Evolutionary conservation across 768 basidiomycete species (phyloP), one percentile per base, ranked within the genome.

Genomic region (Tubosaeta sp.): DNA sequence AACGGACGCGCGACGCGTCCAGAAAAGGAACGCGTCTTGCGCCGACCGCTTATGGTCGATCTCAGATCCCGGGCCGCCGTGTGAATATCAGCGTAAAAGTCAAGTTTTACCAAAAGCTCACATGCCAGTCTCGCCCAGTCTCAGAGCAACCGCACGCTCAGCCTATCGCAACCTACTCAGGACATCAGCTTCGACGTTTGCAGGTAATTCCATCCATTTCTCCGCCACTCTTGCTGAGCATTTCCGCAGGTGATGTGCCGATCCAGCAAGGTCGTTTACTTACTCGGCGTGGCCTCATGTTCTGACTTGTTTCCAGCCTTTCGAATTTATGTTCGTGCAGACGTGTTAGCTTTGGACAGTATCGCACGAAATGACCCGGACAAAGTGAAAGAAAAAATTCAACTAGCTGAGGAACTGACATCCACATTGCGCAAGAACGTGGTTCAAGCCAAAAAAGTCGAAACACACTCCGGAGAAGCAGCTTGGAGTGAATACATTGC

Each of bases 371-470:
- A 76, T 4, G 79, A 85, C 55, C 66, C 77, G 6, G 67, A 67
- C 33, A 66, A 70, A 12, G 82, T 84, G 46, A 72, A 80, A 59
- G 74, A 79, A 49, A 79, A 80, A 52, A 76, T 80, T 6, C 74
- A 76, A 48, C 71, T 87, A 5, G 81, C 84, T 39, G 76, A 73
- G 46, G 91, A 97, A 39, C 75, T 94, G 41, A 89, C 93, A 5
- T 64, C 73, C 22, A 81, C 90, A 33, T 65, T 97, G 53, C 76
- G 87, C 55, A 81, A 73, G 66, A 97, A 98, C 66, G 76, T 98
- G 41, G 93, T 92, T 1, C 95, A 97, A 68, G 95, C 84, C 2
- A 68, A 72, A 41, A 79, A 72, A 60, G 73, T 81, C 10, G 51
- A 70, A 16, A 64, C 63, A n/a, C 58, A 59, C 26, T 51, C 60